Percentiles rank a stretch among this genome's conserved stretches.
phyloP scores from a whole-genome alignment of 176 grass and related monocot species.

The Tillandsia leiboldiana region DNA sequence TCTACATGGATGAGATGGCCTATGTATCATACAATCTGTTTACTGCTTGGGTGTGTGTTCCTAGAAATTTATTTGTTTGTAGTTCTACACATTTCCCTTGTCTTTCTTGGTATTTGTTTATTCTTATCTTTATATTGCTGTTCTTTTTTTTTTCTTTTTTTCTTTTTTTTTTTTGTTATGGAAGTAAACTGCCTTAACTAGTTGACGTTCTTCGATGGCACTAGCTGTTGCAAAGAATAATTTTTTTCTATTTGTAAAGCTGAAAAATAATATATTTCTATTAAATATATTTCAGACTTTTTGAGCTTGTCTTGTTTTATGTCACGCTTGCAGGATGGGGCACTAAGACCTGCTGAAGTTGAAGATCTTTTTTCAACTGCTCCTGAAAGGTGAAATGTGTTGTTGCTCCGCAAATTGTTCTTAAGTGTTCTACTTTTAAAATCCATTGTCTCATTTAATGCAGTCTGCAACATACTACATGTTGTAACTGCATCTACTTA shows the following conservation, averaged over 20 bases:
- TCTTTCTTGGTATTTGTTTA: too few species aligned
- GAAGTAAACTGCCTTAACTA: neutral
- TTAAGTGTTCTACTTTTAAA: neutral
- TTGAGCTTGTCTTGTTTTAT: conserved; percentile 13
- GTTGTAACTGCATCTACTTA: too few species aligned
- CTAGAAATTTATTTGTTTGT: too few species aligned
- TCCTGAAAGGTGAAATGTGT: conserved; percentile 62
- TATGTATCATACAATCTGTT: too few species aligned
- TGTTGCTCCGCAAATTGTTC: conserved; percentile 3
- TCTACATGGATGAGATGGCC: too few species aligned
- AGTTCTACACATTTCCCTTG: too few species aligned
- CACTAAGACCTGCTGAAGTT: conserved; percentile 71
- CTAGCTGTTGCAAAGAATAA: too few species aligned
- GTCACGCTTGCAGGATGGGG: conserved; percentile 47
- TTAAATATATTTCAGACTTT: neutral
- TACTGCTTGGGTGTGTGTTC: too few species aligned
- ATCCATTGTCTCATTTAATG: neutral
- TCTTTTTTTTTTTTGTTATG: neutral
- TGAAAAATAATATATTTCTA: neutral
- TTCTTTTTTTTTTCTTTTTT: neutral
- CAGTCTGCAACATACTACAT: too few species aligned
- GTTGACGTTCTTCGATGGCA: neutral
- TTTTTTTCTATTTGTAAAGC: too few species aligned
- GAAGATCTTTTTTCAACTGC: conserved; percentile 94
- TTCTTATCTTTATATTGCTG: neutral